phyloP scores from a whole-genome alignment of 2,329 filamentous ascomycete species.

The Phyllosticta citriasiana region DNA sequence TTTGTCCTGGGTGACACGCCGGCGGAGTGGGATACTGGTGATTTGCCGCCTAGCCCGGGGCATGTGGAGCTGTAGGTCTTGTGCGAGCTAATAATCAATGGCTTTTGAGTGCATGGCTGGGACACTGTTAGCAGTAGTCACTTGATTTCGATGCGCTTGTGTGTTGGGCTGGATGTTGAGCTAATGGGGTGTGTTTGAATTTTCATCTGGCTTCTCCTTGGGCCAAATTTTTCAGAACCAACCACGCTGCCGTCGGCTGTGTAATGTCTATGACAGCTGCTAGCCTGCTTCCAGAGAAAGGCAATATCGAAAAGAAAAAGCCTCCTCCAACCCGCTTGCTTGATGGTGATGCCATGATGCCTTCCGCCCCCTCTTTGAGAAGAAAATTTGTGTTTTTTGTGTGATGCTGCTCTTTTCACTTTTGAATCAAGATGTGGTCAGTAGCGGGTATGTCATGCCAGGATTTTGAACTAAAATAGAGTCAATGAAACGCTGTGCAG shows the following conservation, averaged over 20 bases:
- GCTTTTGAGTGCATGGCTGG: no score
- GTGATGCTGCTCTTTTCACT: not conserved
- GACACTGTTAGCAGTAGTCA: no score
- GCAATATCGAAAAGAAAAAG: not conserved
- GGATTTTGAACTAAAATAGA: not conserved
- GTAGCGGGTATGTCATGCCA: not conserved
- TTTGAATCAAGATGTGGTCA: not conserved
- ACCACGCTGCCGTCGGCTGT: not conserved
- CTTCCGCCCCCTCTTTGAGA: not conserved
- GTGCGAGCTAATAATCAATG: not conserved
- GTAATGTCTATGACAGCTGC: not conserved
- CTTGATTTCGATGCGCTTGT: not conserved
- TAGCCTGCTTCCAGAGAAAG: not conserved
- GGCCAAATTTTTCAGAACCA: not conserved
- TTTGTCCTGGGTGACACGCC: constrained; percentile 50
- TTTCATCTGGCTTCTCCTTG: not conserved
- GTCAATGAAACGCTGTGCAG: not conserved
- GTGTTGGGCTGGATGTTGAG: not conserved
- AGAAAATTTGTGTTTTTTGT: not conserved
- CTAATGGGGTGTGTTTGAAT: not conserved
- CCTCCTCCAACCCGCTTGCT: not conserved
- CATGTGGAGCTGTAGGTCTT: not conserved
- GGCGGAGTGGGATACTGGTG: constrained; percentile 48
- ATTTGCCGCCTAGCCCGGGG: constrained; percentile 51
- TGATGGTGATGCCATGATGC: not conserved